Percentiles rank a stretch among this genome's conserved stretches.
phyloP scores from a whole-genome alignment of 805 yeast genomes.

The Ogataea pilisensis region DNA sequence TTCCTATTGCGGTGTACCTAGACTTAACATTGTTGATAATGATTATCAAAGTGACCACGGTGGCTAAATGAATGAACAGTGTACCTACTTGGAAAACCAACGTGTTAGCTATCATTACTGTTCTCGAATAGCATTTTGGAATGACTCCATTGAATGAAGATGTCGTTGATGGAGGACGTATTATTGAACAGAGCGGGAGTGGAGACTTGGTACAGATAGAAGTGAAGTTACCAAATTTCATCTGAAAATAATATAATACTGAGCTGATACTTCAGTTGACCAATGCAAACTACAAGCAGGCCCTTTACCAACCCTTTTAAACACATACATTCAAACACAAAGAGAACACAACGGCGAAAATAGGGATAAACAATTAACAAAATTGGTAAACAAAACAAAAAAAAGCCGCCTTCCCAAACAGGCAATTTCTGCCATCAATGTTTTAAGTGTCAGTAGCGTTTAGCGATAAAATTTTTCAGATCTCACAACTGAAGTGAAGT shows the following conservation, averaged over 20 bases:
- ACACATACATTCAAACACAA: not conserved
- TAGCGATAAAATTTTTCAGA: not conserved
- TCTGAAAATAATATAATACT: too few species aligned
- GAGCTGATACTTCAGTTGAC: too few species aligned
- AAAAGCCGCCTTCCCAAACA: not conserved
- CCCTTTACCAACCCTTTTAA: too few species aligned
- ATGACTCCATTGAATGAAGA: slow-evolving; percentile 51
- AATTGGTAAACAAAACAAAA: not conserved
- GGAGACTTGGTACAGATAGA: slow-evolving; percentile 63
- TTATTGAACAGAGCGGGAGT: slow-evolving; percentile 71
- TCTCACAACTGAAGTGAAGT: too few species aligned
- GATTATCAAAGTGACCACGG: slow-evolving; percentile 58
- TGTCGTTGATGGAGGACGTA: slow-evolving; percentile 18
- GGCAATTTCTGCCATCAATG: not conserved
- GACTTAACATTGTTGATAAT: slow-evolving; percentile 73
- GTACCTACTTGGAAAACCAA: slow-evolving; percentile 85
- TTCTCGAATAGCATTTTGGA: slow-evolving; percentile 78
- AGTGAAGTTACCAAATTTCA: slow-evolving; percentile 49
- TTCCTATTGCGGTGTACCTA: slow-evolving; percentile 92
- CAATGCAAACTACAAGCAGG: too few species aligned
- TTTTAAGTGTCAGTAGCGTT: not conserved
- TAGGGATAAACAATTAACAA: not conserved
- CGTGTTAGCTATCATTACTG: slow-evolving; percentile 86
- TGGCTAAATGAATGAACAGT: slow-evolving; percentile 78
- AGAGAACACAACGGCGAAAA: not conserved